Evolutionary conservation across 805 yeast species (phyloP).

Genomic region (Isabelozyma gotoi): DNA sequence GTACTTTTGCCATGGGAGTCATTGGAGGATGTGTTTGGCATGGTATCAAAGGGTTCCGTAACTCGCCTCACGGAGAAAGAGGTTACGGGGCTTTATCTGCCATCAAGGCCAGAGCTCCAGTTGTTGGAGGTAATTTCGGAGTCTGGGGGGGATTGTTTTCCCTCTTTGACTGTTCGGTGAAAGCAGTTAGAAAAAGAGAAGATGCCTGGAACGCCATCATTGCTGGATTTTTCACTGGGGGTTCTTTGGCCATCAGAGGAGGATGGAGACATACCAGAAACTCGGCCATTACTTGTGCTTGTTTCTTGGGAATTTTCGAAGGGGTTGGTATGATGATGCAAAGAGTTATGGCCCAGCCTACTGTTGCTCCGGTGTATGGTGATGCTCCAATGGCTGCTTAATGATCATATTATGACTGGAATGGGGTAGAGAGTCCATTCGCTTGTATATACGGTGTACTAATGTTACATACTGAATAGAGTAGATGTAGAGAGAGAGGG

Average conservation of each 20-base stretch:
- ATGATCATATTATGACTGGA: conserved; percentile 1
- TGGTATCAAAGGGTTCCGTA: conserved; percentile 97
- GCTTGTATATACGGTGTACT: neutral
- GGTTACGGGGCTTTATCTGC: conserved; percentile 86
- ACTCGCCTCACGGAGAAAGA: conserved; percentile 96
- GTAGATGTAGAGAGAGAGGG: neutral
- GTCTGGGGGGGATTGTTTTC: conserved; percentile 99
- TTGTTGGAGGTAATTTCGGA: conserved; percentile 98
- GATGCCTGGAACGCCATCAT: conserved; percentile 98
- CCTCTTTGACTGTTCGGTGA: conserved; percentile 91
- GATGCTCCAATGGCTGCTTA: conserved; percentile 39
- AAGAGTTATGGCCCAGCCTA: conserved; percentile 80
- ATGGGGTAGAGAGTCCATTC: neutral
- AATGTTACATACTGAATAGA: neutral
- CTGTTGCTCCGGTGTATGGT: conserved; percentile 45
- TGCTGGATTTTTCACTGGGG: conserved; percentile 98
- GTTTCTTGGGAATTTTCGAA: conserved; percentile 93
- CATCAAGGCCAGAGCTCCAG: conserved; percentile 95
- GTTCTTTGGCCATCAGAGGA: conserved; percentile 96
- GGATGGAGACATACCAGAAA: conserved; percentile 97
- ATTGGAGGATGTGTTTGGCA: conserved; percentile 99
- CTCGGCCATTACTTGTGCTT: conserved; percentile 96
- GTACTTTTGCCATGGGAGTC: conserved; percentile 99
- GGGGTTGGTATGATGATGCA: conserved; percentile 98
- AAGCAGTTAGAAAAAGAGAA: conserved; percentile 94